phyloP scores from a whole-genome alignment of 495 filamentous ascomycete species.

The Penicillium dipodomyicola region DNA sequence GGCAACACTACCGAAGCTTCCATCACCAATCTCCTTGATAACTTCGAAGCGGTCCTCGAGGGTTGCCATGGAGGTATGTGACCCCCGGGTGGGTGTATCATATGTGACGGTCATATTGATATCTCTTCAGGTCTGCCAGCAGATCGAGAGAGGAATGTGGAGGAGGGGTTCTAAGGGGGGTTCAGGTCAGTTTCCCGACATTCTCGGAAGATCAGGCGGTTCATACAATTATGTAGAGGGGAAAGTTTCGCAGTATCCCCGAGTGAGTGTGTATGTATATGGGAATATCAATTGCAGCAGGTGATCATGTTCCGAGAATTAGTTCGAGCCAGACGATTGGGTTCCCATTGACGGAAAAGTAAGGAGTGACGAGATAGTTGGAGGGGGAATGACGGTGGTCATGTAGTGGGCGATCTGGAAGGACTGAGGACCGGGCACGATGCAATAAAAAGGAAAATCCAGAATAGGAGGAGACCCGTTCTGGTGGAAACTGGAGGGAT shows the following conservation, averaged over 20 bases:
- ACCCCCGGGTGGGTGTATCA: constrained; percentile 58
- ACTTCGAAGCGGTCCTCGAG: constrained; percentile 92
- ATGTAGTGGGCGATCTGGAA: constrained; percentile 34
- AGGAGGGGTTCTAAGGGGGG: constrained; percentile 16
- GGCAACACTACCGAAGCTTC: constrained; percentile 95
- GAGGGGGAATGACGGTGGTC: constrained; percentile 20
- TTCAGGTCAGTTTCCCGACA: constrained; percentile 19
- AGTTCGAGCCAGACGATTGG: constrained; percentile 6
- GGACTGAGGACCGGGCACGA: constrained; percentile 37
- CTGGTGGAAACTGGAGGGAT: constrained; percentile 33
- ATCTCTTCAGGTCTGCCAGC: constrained; percentile 45
- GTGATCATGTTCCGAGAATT: constrained; percentile 23
- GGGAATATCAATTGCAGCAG: constrained; percentile 23
- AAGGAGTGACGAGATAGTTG: constrained; percentile 34
- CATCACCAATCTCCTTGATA: constrained; percentile 97
- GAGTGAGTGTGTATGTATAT: constrained; percentile 11
- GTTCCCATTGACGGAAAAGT: constrained; percentile 19
- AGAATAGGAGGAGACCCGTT: constrained; percentile 42
- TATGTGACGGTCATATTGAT: constrained; percentile 66
- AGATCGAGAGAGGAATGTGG: constrained; percentile 32
- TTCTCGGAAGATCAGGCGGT: constrained; percentile 5
- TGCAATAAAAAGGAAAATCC: constrained; percentile 38
- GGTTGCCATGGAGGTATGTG: constrained; percentile 49
- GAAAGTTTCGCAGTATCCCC: constrained; percentile 12
- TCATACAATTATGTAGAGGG: constrained; percentile 24